A percentile compares a stretch with the other conserved stretches of the same genome.
Evolutionary conservation across 495 filamentous ascomycete species (phyloP).

Genomic region (Aspergillus biplanus): DNA sequence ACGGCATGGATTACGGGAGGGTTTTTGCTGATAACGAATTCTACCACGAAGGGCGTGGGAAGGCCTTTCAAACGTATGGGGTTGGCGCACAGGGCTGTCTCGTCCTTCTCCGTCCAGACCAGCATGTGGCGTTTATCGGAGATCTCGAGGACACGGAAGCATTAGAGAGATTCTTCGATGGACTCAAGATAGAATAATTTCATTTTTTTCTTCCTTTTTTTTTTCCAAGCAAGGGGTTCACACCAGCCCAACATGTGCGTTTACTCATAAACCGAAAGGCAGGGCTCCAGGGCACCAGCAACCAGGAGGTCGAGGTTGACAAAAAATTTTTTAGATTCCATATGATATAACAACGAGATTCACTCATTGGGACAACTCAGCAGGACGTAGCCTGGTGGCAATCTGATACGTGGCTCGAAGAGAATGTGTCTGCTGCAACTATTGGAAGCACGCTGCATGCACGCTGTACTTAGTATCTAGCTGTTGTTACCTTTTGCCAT

Average conservation of each 20-base stretch:
- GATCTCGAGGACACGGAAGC: constrained; percentile 46
- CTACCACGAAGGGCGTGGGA: constrained; percentile 57
- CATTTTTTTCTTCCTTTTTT: neutral
- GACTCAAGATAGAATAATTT: neutral
- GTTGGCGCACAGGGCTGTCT: constrained; percentile 60
- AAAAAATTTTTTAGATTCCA: too few species aligned
- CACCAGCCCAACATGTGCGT: neutral
- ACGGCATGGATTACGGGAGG: constrained; percentile 50
- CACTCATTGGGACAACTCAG: neutral
- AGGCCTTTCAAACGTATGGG: constrained; percentile 60
- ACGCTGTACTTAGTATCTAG: neutral
- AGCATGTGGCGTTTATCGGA: constrained; percentile 50
- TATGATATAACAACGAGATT: neutral
- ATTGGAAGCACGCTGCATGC: constrained; percentile 2
- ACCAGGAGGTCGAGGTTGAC: too few species aligned
- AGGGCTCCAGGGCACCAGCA: neutral
- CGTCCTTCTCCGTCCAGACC: constrained; percentile 61
- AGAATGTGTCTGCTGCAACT: neutral
- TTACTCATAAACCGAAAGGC: neutral
- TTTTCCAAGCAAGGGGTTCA: neutral
- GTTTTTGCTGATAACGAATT: constrained; percentile 59
- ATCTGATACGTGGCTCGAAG: constrained; percentile 1
- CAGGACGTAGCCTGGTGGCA: neutral
- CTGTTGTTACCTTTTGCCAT: neutral
- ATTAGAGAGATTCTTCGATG: constrained; percentile 3